A percentile compares a stretch with the other conserved stretches of the same genome.
Conservation (phyloP, 108 stramenopile genomes). For the Fragilaria radians region DNA sequence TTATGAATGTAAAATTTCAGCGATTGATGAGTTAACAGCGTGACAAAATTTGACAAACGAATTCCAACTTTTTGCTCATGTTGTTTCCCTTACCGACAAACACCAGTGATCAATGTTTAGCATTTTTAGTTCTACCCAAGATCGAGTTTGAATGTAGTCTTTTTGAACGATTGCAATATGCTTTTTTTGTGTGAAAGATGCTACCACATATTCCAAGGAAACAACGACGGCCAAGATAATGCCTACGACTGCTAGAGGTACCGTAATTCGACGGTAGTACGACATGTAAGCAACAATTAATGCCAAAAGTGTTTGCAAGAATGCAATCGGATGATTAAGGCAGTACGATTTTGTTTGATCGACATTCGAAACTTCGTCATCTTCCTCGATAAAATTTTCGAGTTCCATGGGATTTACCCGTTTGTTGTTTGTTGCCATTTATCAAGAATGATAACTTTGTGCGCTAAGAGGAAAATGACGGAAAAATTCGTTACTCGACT, state of each 20-base stretch:
- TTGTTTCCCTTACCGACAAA: constrained; percentile 16
- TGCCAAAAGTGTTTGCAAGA: background rate
- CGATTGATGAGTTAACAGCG: background rate
- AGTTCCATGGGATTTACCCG: too few species aligned
- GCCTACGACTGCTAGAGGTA: background rate
- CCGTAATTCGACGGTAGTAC: background rate
- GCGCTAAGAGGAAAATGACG: too few species aligned
- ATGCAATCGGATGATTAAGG: background rate
- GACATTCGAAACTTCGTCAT: too few species aligned
- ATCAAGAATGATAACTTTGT: too few species aligned
- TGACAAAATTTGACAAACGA: background rate
- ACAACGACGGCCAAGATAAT: constrained; percentile 1
- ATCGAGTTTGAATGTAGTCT: constrained; percentile 29
- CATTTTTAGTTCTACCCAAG: constrained; percentile 46
- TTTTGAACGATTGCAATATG: constrained; percentile 6
- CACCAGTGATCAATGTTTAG: constrained; percentile 66
- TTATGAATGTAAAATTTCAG: background rate
- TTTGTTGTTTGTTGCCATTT: too few species aligned
- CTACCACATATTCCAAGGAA: background rate
- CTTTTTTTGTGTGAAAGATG: background rate
- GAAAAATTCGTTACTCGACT: too few species aligned
- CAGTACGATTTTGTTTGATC: too few species aligned
- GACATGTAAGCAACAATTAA: background rate
- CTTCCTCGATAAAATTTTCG: too few species aligned
- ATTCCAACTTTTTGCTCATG: background rate